Evolutionary conservation across 2,329 filamentous ascomycete genomes (phyloP).

Genomic region (Arachnomyces sp.): DNA sequence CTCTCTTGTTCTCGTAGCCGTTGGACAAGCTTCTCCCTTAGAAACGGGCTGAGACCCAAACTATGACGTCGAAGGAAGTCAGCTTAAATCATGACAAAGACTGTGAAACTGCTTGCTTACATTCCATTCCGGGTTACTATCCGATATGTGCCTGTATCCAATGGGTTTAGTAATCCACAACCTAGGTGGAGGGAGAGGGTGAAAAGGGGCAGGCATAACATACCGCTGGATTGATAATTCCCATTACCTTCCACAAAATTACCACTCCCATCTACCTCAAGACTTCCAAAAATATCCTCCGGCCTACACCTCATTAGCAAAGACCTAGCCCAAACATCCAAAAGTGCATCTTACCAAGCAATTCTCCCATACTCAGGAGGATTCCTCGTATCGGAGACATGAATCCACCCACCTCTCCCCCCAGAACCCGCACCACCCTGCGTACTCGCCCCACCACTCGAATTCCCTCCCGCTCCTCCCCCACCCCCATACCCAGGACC

Average conservation of each 20-base stretch:
- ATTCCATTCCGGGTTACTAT: constrained; percentile 55
- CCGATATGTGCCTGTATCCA: constrained; percentile 50
- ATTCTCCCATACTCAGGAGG: constrained; percentile 59
- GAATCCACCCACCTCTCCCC: constrained; percentile 55
- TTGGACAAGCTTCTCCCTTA: constrained; percentile 44
- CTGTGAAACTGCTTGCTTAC: constrained; percentile 23
- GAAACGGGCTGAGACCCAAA: constrained; percentile 41
- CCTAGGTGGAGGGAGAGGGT: constrained; percentile 1
- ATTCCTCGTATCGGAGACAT: constrained; percentile 53
- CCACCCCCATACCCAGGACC: constrained; percentile 24
- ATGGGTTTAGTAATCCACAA: background rate
- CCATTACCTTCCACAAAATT: constrained; percentile 50
- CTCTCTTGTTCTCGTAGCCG: constrained; percentile 30
- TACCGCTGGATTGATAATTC: constrained; percentile 53
- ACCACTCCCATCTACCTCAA: constrained; percentile 54
- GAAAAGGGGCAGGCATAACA: constrained; percentile 4
- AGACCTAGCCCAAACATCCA: background rate
- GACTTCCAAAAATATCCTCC: constrained; percentile 59
- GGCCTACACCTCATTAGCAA: constrained; percentile 33
- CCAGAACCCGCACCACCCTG: constrained; percentile 53
- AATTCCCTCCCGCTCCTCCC: constrained; percentile 37
- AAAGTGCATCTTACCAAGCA: constrained; percentile 38
- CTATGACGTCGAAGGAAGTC: constrained; percentile 24
- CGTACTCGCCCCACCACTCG: constrained; percentile 49
- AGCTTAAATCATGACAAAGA: constrained; percentile 12